Evolutionary conservation across 1,284 basidiomycete species (phyloP).

Genomic region (Kwoniella shivajii): DNA sequence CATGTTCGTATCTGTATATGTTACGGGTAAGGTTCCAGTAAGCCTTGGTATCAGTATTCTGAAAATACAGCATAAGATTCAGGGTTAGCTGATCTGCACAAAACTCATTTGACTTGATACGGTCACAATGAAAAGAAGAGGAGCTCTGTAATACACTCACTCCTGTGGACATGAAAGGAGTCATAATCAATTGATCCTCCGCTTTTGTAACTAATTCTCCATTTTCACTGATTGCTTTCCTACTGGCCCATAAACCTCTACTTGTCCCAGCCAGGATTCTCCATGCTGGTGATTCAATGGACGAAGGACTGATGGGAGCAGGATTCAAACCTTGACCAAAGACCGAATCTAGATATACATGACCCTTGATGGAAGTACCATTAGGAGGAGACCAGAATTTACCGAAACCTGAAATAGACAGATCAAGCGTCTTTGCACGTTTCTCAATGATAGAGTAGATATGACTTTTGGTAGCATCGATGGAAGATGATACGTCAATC

Average conservation of each 20-base stretch:
- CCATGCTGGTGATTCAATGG: constrained; percentile 35
- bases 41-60: constrained; percentile 35
- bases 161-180: constrained; percentile 25
- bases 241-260: constrained; percentile 34
- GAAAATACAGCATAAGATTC: not conserved
- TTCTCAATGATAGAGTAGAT: constrained; percentile 31
- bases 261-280: constrained; percentile 38
- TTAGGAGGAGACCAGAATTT: constrained; percentile 21
- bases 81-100: not conserved
- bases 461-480: constrained; percentile 31
- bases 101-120: not conserved
- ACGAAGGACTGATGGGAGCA: constrained; percentile 45
- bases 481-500: constrained; percentile 39
- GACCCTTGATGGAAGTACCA: not conserved
- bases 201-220: constrained; percentile 13
- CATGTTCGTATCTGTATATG: constrained; percentile 28
- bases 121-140: too few species aligned
- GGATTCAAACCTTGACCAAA: constrained; percentile 32
- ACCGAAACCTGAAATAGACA: constrained; percentile 44
- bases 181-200: constrained; percentile 28
- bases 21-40: constrained; percentile 27
- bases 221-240: constrained; percentile 23
- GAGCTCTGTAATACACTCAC: too few species aligned
- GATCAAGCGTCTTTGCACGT: constrained; percentile 37
- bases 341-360: not conserved